Conservation (phyloP, 1,139 yeast genomes). For the Yamadazyma sp. region DNA sequence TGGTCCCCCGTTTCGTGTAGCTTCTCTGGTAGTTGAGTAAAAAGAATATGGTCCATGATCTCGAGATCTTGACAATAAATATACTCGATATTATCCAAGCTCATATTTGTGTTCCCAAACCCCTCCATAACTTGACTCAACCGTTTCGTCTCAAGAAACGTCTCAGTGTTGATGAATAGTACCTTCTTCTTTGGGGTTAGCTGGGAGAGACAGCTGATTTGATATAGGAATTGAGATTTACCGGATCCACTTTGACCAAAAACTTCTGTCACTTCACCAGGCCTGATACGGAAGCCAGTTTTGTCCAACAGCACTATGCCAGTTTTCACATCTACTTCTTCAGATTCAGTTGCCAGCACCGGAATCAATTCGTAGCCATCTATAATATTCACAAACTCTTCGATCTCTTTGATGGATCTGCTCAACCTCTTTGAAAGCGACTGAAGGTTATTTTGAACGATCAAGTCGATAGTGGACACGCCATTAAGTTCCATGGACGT, state of each 20-base stretch:
- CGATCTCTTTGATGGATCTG: constrained; percentile 49
- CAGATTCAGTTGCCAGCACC: background rate
- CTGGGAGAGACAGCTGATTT: constrained; percentile 60
- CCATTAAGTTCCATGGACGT: constrained; percentile 14
- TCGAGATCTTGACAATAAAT: constrained; percentile 70
- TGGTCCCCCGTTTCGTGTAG: constrained; percentile 36
- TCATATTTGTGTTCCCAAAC: constrained; percentile 26
- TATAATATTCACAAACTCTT: constrained; percentile 22
- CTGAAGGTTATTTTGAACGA: constrained; percentile 13
- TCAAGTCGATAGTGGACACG: constrained; percentile 13
- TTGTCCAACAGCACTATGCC: constrained; percentile 50
- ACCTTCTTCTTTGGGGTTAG: constrained; percentile 36
- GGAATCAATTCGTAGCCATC: background rate
- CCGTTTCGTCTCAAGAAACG: constrained; percentile 65
- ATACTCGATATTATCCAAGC: constrained; percentile 54
- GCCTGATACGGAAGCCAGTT: constrained; percentile 65
- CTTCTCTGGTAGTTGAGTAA: constrained; percentile 66
- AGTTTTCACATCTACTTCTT: constrained; percentile 26
- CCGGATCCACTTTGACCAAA: constrained; percentile 87
- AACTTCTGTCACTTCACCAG: constrained; percentile 71
- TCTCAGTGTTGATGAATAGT: constrained; percentile 76
- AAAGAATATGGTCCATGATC: constrained; percentile 70
- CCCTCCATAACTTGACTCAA: constrained; percentile 29
- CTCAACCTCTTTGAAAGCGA: constrained; percentile 43
- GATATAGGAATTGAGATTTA: constrained; percentile 74